Percentiles rank a stretch among this genome's conserved stretches.
Conservation (phyloP, 352 stramenopile species). For the Phytopythium delawarense region DNA sequence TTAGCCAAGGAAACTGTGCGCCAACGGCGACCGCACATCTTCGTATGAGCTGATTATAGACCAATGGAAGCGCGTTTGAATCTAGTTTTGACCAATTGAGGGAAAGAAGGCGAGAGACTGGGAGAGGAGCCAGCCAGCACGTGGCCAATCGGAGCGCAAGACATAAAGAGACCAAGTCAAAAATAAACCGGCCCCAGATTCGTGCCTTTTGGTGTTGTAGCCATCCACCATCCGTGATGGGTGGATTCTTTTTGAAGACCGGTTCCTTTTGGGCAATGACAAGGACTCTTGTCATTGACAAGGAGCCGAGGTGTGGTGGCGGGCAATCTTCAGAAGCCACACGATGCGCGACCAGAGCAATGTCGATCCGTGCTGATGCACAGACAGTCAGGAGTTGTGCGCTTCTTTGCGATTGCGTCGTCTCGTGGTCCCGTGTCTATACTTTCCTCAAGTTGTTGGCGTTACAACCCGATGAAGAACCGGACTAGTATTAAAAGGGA, state of each 20-base stretch:
- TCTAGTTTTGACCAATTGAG: constrained; percentile 1
- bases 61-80: not conserved
- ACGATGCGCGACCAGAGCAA: not conserved
- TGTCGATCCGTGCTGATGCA: not conserved
- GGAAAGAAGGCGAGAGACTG: not conserved
- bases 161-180: not conserved
- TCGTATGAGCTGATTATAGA: not conserved
- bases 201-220: not conserved
- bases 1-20: not conserved
- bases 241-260: not conserved
- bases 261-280: no score
- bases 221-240: constrained; percentile 1
- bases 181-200: constrained; percentile 2
- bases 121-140: constrained; percentile 2
- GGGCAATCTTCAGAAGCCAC: not conserved
- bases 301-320: not conserved
- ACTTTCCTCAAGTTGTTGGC: not conserved
- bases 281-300: no score
- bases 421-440: not conserved
- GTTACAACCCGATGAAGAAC: no score
- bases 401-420: not conserved
- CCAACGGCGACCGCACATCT: constrained; percentile 1
- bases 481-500: no score
- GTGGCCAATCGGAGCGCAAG: not conserved
- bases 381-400: not conserved